Conservation (phyloP, 2,329 filamentous ascomycete species). For the Gremmenia infestans region DNA sequence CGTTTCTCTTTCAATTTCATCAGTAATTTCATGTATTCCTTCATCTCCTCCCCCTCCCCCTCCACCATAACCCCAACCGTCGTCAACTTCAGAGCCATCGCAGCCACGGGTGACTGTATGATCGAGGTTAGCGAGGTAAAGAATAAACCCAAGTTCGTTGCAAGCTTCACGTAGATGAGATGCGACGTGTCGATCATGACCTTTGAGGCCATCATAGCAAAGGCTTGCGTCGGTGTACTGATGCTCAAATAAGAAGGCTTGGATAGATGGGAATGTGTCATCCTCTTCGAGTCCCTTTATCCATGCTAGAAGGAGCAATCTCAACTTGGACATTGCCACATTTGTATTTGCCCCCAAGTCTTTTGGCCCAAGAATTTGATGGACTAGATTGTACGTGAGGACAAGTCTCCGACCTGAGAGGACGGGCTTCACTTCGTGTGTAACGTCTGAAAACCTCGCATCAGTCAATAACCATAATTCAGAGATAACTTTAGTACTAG, state of each 20-base stretch:
- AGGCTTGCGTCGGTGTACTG: conserved; percentile 14
- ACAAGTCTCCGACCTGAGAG: conserved; percentile 44
- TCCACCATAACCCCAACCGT: background rate
- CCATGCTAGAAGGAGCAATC: conserved; percentile 6
- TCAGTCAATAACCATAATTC: background rate
- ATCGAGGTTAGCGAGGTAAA: conserved; percentile 17
- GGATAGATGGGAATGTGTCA: background rate
- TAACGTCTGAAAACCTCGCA: conserved; percentile 47
- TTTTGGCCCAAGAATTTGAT: conserved; percentile 11
- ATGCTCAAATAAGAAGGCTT: conserved; percentile 10
- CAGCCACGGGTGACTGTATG: conserved; percentile 7
- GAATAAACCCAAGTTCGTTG: conserved; percentile 5
- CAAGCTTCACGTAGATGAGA: conserved; percentile 9
- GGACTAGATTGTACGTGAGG: conserved; percentile 48
- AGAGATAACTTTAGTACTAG: background rate
- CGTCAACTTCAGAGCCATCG: conserved; percentile 6
- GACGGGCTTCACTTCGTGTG: conserved; percentile 45
- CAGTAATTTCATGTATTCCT: conserved; percentile 5
- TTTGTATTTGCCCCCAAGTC: conserved; percentile 6
- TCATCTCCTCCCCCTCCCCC: background rate
- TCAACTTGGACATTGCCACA: conserved; percentile 2
- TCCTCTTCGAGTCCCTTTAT: conserved; percentile 1
- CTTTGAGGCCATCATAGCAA: conserved; percentile 8
- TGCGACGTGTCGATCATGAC: conserved; percentile 7
- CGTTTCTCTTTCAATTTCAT: background rate